phyloP scores from a whole-genome alignment of 2,329 filamentous ascomycete species.

The Tolypocladium sp. region DNA sequence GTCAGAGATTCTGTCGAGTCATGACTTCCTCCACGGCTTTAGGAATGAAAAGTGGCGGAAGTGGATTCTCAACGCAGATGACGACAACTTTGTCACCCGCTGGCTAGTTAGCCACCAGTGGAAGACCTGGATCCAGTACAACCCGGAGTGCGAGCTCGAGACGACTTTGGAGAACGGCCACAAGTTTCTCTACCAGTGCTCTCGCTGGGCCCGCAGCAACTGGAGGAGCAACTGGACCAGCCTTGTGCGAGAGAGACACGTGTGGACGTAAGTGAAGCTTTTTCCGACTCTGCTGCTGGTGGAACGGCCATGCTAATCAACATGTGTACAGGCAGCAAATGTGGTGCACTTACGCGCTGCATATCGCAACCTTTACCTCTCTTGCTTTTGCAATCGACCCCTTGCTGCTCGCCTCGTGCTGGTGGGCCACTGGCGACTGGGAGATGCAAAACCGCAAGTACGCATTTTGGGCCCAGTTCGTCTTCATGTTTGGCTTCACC shows the following conservation, averaged over 20 bases:
- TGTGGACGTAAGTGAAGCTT: conserved; percentile 57
- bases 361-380: conserved; percentile 86
- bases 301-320: neutral
- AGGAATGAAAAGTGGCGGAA: conserved; percentile 84
- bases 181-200: conserved; percentile 88
- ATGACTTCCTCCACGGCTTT: conserved; percentile 80
- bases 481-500: conserved; percentile 73
- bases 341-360: conserved; percentile 89
- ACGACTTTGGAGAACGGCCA: conserved; percentile 84
- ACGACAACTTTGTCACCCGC: conserved; percentile 96
- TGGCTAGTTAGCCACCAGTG: conserved; percentile 89
- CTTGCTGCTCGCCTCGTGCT: conserved; percentile 59
- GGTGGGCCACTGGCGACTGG: conserved; percentile 58
- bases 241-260: conserved; percentile 71
- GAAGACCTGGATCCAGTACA: conserved; percentile 94
- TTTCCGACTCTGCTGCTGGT: neutral
- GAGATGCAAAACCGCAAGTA: conserved; percentile 39
- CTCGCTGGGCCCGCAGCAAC: conserved; percentile 92
- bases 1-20: conserved; percentile 76
- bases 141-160: conserved; percentile 81
- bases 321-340: conserved; percentile 60
- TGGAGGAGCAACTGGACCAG: conserved; percentile 96
- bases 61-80: conserved; percentile 88
- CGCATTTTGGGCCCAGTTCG: conserved; percentile 52
- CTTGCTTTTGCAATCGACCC: conserved; percentile 74